phyloP scores from a whole-genome alignment of 1,284 basidiomycete species.

The Malassezia equina region DNA sequence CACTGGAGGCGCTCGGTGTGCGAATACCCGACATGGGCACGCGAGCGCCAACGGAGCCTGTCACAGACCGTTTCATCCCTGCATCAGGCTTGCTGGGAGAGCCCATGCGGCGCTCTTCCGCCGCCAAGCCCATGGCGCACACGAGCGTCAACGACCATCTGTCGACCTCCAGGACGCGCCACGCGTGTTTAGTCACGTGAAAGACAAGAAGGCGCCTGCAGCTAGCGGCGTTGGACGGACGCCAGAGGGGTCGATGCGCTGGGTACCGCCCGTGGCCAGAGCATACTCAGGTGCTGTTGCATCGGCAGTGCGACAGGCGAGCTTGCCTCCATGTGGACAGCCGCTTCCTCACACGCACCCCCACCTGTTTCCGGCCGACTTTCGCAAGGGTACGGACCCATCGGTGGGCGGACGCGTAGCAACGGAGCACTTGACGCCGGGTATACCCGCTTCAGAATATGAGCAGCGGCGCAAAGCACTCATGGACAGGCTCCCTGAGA shows the following conservation, averaged over 20 bases:
- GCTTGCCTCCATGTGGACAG: conserved; percentile 56
- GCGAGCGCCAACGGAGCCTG: conserved; percentile 2
- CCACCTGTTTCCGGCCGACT: conserved; percentile 56
- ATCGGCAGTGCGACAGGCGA: neutral
- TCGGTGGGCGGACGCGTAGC: conserved; percentile 23
- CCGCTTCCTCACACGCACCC: conserved; percentile 67
- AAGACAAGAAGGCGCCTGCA: neutral
- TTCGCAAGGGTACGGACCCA: conserved; percentile 21
- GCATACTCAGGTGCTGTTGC: neutral
- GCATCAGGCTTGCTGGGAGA: neutral
- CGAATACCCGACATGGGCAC: conserved; percentile 10
- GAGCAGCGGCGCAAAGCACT: conserved; percentile 63
- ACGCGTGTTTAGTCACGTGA: conserved; percentile 3
- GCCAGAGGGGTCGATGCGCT: neutral
- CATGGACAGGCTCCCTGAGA: conserved; percentile 67
- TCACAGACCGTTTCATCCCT: neutral
- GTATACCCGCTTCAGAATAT: conserved; percentile 72
- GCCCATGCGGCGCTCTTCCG: neutral
- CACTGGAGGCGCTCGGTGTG: conserved; percentile 8
- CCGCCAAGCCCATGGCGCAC: neutral
- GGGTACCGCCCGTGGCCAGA: neutral
- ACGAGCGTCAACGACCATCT: neutral
- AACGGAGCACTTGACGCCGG: conserved; percentile 65
- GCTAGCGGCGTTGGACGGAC: neutral
- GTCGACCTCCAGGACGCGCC: neutral